Evolutionary conservation across 2,329 filamentous ascomycete species (phyloP), one percentile per base, ranked within the genome.

Genomic region (Orbilia blumenaviensis): DNA sequence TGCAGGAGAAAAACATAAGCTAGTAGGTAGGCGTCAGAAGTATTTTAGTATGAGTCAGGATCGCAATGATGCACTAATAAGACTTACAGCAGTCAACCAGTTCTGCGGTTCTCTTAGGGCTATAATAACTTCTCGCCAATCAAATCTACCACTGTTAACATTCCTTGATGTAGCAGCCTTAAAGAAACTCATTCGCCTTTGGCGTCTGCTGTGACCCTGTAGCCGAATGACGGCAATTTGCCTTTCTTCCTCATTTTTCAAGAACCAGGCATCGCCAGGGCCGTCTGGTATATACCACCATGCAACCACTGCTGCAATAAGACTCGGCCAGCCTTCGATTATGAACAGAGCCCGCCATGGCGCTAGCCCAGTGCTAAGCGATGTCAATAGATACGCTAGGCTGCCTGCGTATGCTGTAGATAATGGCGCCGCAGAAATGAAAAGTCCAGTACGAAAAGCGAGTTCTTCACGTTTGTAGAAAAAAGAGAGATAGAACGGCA

Each of bases 391-490:
- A 71, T 89, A 90, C 0, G 89, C 89, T 4, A 90, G 83, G 2
- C 88, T 89, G 1, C 89, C 89, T 0, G 92, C 92, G 81, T 96
- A 94, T 0, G 89, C 90, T 44, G 92, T 95, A 1, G 93, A 92
- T 2, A 96, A 86, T 0, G 90, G 89, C 0, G 89, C 89, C 9
- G 82, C 94, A 0, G 92, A 93, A 64, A 97, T 90, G 83, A 97
- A 96, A 1, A 96, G 86, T 21, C 93, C 94, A 0, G 92, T 95
- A 38, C 94, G 86, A 76, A 95, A 90, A 0, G 94, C 94, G 34
- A 97, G 85, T 82, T 98, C 94, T 48, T 88, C 84, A 36, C 87
- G 83, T 79, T 85, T 87, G 81, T 87, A 90, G 82, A 90, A 90
- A 82, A 89, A 89, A 14, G 87, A 89, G 32, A 90, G 82, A 78